Evolutionary conservation across 495 filamentous ascomycete species (phyloP).

Genomic region (Penicillium subrubescens): DNA sequence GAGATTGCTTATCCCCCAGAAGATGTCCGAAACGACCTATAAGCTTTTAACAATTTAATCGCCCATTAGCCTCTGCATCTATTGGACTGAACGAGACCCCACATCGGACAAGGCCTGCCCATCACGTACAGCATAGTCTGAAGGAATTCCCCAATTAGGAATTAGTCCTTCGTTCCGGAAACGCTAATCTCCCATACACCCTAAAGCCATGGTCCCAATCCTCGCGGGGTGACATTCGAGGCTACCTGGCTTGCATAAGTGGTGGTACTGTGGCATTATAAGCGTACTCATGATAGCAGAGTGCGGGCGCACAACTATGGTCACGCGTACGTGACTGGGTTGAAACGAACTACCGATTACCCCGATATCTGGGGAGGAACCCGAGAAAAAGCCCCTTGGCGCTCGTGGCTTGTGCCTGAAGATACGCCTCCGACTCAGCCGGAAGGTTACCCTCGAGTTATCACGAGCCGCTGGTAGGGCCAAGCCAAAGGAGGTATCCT

Average conservation of each 20-base stretch:
- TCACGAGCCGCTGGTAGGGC: not conserved
- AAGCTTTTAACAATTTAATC: not conserved
- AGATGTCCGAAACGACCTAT: not conserved
- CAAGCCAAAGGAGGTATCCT: not conserved
- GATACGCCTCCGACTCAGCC: not conserved
- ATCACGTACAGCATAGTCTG: not conserved
- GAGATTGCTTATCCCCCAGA: not conserved
- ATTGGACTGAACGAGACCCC: not conserved
- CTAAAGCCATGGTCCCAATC: not conserved
- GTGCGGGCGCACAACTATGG: not conserved
- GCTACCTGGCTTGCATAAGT: constrained; percentile 3
- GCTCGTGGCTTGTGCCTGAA: not conserved
- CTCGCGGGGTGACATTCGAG: not conserved
- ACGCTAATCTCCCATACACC: not conserved
- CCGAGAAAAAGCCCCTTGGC: not conserved
- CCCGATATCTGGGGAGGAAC: not conserved
- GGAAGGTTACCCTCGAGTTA: not conserved
- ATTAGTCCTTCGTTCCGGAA: not conserved
- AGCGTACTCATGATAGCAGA: not conserved
- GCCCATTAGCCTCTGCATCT: not conserved
- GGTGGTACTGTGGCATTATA: not conserved
- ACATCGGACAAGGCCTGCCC: not conserved
- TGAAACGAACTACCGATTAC: not conserved
- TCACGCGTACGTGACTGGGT: not conserved
- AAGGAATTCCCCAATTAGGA: not conserved